A percentile compares a stretch with the other conserved stretches of the same genome.
phyloP scores from a whole-genome alignment of 2,329 filamentous ascomycete genomes.

The Cladosporium velox region DNA sequence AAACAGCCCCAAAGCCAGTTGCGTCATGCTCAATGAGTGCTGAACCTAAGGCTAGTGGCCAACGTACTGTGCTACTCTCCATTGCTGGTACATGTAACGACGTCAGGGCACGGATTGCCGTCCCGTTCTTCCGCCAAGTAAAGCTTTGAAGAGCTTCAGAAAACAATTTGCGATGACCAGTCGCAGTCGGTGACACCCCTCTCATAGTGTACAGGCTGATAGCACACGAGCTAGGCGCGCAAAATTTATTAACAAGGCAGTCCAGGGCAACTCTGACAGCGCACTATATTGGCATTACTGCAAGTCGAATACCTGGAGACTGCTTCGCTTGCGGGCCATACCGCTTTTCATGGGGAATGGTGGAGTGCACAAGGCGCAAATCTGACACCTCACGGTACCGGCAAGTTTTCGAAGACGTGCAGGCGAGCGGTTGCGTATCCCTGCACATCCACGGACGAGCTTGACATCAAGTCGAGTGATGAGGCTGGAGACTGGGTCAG shows the following conservation, averaged over 20 bases:
- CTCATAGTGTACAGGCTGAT: slow-evolving; percentile 18
- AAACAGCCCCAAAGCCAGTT: not conserved
- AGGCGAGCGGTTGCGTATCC: slow-evolving; percentile 19
- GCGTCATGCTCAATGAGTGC: slow-evolving; percentile 1
- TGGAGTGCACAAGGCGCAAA: slow-evolving; percentile 8
- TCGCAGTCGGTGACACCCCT: slow-evolving; percentile 16
- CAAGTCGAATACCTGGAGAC: slow-evolving; percentile 17
- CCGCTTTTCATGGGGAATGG: slow-evolving; percentile 2
- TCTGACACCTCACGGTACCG: slow-evolving; percentile 13
- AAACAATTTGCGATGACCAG: not conserved
- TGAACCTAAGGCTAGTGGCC: not conserved
- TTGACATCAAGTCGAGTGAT: slow-evolving; percentile 10
- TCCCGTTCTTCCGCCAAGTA: slow-evolving; percentile 17
- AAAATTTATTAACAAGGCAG: slow-evolving; percentile 9
- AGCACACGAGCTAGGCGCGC: slow-evolving; percentile 18
- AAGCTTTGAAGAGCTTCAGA: slow-evolving; percentile 15
- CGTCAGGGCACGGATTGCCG: slow-evolving; percentile 6
- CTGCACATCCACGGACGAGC: slow-evolving; percentile 10
- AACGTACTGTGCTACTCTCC: not conserved
- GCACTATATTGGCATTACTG: slow-evolving; percentile 21
- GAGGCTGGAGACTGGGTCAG: slow-evolving; percentile 16
- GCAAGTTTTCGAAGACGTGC: slow-evolving; percentile 4
- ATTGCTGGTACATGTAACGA: not conserved
- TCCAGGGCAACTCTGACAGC: slow-evolving; percentile 15
- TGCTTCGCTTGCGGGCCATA: slow-evolving; percentile 16